phyloP scores from a whole-genome alignment of 805 yeast genomes.

The Ogataea polymorpha region DNA sequence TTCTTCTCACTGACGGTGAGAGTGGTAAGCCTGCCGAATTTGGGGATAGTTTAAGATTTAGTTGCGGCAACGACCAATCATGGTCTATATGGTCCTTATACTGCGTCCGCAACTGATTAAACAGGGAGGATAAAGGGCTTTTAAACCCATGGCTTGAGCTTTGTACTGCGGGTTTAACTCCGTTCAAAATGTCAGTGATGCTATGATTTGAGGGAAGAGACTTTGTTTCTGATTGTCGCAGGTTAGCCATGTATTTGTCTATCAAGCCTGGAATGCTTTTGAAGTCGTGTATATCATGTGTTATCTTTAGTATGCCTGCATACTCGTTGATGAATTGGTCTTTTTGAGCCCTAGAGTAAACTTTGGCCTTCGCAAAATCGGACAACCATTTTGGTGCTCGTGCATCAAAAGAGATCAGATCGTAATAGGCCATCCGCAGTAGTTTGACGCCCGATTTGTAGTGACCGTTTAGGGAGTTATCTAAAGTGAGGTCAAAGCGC shows the following conservation, averaged over 20 bases:
- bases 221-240: conserved; percentile 4
- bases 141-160: not conserved
- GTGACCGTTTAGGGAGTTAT: conserved; percentile 4
- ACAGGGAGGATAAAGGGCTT: not conserved
- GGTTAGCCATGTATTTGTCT: conserved; percentile 6
- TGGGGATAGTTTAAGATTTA: conserved; percentile 15
- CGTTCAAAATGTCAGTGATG: conserved; percentile 6
- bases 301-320: not conserved
- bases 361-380: conserved; percentile 9
- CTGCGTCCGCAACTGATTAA: conserved; percentile 11
- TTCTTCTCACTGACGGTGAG: conserved; percentile 14
- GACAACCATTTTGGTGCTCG: conserved; percentile 18
- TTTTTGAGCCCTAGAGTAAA: conserved; percentile 7
- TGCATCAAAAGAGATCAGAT: conserved; percentile 2
- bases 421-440: conserved; percentile 8
- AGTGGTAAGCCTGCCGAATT: conserved; percentile 25
- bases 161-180: conserved; percentile 1
- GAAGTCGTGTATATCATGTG: conserved; percentile 9
- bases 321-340: conserved; percentile 7
- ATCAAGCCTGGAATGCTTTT: conserved; percentile 1
- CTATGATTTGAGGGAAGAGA: conserved; percentile 10
- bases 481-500: conserved; percentile 2
- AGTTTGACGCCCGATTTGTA: conserved; percentile 9
- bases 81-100: conserved; percentile 11
- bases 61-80: conserved; percentile 15